These are phyloP conservation scores for Rhynchosporium graminicola DNA, from an alignment of 2,329 filamentous ascomycete genomes.

Conservation along the genomic window DNA sequence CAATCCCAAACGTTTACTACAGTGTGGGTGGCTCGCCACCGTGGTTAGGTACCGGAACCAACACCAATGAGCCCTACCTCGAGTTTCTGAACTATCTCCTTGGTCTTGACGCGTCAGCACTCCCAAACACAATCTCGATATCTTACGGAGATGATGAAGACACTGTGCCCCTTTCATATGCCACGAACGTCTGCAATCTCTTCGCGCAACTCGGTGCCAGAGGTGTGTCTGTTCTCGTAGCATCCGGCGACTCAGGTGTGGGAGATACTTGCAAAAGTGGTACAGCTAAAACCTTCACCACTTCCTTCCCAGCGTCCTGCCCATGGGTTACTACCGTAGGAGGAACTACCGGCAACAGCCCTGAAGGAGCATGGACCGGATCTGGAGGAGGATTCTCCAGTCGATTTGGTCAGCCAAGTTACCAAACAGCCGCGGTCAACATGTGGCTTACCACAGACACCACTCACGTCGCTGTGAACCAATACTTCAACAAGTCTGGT, in stretches of 20 bases:
- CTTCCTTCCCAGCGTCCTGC: slow-evolving; percentile 51
- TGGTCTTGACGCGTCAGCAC: slow-evolving; percentile 48
- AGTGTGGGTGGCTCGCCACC: slow-evolving; percentile 58
- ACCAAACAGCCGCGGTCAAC: slow-evolving; percentile 46
- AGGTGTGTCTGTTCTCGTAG: slow-evolving; percentile 51
- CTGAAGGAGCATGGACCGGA: slow-evolving; percentile 36
- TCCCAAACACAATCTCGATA: slow-evolving; percentile 61
- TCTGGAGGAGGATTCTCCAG: slow-evolving; percentile 47
- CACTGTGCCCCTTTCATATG: slow-evolving; percentile 55
- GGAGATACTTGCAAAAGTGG: slow-evolving; percentile 38
- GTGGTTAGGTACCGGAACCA: slow-evolving; percentile 48
- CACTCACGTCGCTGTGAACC: slow-evolving; percentile 45
- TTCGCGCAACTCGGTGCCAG: slow-evolving; percentile 55
- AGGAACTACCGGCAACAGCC: slow-evolving; percentile 35
- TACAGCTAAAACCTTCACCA: slow-evolving; percentile 48
- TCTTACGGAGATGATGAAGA: slow-evolving; percentile 57
- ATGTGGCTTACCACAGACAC: slow-evolving; percentile 50
- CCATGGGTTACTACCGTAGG: slow-evolving; percentile 55
- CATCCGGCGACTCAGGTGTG: slow-evolving; percentile 51
- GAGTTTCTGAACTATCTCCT: slow-evolving; percentile 62
- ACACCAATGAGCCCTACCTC: slow-evolving; percentile 70
- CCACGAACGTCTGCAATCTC: slow-evolving; percentile 52
- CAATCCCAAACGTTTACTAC: slow-evolving; percentile 56
- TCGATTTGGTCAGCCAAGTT: slow-evolving; percentile 45
- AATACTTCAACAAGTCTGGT: slow-evolving; percentile 50